Conservation (phyloP, 2,329 filamentous ascomycete species). For the Dendrostoma leiphaemia region DNA sequence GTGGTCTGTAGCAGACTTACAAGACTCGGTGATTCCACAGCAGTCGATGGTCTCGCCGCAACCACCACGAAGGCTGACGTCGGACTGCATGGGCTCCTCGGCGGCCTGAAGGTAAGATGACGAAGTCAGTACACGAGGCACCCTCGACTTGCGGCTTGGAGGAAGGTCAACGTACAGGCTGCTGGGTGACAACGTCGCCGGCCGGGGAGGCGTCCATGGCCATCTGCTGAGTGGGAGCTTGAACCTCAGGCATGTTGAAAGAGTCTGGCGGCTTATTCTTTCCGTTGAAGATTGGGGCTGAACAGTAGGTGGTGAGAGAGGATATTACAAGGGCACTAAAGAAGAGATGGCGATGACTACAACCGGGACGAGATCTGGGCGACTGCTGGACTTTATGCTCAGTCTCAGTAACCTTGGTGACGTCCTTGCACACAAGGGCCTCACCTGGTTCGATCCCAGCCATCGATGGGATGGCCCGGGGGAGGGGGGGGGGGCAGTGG, state of each 20-base stretch:
- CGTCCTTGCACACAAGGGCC: background rate
- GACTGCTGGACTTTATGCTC: background rate
- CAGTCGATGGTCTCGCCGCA: slow-evolving; percentile 18
- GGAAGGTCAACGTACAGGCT: slow-evolving; percentile 25
- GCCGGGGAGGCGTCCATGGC: slow-evolving; percentile 28
- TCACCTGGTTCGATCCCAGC: too few relatives aligned
- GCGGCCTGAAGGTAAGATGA: background rate
- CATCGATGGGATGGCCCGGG: too few relatives aligned
- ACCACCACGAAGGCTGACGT: slow-evolving; percentile 15
- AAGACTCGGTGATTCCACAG: slow-evolving; percentile 17
- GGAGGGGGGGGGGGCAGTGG: too few relatives aligned
- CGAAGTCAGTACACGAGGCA: background rate
- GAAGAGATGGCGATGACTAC: background rate
- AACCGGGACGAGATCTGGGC: background rate
- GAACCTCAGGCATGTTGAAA: slow-evolving; percentile 28
- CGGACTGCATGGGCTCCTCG: slow-evolving; percentile 9
- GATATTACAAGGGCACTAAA: too few relatives aligned
- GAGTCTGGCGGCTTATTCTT: too few relatives aligned
- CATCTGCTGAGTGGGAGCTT: slow-evolving; percentile 27
- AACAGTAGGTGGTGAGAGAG: background rate
- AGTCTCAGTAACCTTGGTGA: too few relatives aligned
- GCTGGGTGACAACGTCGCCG: slow-evolving; percentile 26
- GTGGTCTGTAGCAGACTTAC: slow-evolving; percentile 12
- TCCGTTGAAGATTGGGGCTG: background rate
- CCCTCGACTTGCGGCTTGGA: too few relatives aligned